Percentiles rank a stretch among this genome's conserved stretches.
These are phyloP conservation scores for Filobasidium floriforme DNA, from an alignment of 768 basidiomycete species.

Conservation along the genomic window DNA sequence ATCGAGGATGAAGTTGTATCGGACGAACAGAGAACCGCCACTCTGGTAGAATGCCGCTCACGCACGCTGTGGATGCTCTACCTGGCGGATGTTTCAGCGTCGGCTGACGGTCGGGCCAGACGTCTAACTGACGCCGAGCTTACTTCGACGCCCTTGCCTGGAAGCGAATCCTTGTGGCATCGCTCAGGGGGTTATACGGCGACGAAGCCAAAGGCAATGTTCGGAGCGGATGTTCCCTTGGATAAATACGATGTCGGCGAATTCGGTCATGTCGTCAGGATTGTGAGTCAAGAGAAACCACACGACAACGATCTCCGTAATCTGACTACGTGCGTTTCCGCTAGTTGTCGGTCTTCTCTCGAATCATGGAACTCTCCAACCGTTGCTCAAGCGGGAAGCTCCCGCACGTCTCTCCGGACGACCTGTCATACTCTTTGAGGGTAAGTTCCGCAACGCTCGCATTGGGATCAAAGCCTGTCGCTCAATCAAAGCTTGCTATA, in stretches of 20 bases:
- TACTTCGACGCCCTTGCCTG: slow-evolving; percentile 28
- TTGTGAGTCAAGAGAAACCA: slow-evolving; percentile 28
- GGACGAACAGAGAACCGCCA: slow-evolving; percentile 8
- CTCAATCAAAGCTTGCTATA: slow-evolving; percentile 7
- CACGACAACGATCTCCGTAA: slow-evolving; percentile 2
- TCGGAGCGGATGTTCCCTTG: background rate
- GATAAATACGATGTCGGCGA: slow-evolving; percentile 31
- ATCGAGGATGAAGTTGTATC: background rate
- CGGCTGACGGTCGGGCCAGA: slow-evolving; percentile 17
- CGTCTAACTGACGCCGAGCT: slow-evolving; percentile 15
- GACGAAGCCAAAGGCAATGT: background rate
- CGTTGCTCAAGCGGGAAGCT: slow-evolving; percentile 7
- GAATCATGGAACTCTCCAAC: slow-evolving; percentile 39
- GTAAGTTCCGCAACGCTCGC: slow-evolving; percentile 18
- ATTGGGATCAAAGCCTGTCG: background rate
- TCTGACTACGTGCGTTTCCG: background rate
- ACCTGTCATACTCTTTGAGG: slow-evolving; percentile 28
- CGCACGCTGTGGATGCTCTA: slow-evolving; percentile 41
- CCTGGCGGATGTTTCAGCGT: slow-evolving; percentile 37
- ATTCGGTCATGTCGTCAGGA: slow-evolving; percentile 40
- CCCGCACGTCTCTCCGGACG: slow-evolving; percentile 3
- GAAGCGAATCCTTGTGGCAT: slow-evolving; percentile 33
- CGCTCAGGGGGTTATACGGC: slow-evolving; percentile 28
- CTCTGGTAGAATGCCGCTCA: slow-evolving; percentile 31
- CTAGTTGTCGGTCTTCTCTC: slow-evolving; percentile 35